A percentile compares a stretch with the other conserved stretches of the same genome.
Conservation (phyloP, 1,139 yeast genomes). For the Blastobotrys indianensis region DNA sequence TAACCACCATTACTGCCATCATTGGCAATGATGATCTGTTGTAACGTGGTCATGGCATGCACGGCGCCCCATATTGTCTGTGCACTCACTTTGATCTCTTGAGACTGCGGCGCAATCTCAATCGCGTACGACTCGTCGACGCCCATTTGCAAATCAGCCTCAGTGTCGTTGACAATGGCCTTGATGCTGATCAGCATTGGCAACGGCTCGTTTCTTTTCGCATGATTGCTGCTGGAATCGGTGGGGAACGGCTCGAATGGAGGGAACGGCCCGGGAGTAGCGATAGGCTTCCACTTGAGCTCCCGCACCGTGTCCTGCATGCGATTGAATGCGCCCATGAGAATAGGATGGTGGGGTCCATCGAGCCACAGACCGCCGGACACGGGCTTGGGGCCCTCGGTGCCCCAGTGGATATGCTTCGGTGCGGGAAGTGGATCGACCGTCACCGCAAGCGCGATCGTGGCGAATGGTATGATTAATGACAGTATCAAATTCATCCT, state of each 20-base stretch:
- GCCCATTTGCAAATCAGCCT: slow-evolving; percentile 37
- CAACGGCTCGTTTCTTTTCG: neutral
- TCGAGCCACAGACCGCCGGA: slow-evolving; percentile 14
- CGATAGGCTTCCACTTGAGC: slow-evolving; percentile 24
- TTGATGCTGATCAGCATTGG: slow-evolving; percentile 13
- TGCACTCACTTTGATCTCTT: slow-evolving; percentile 31
- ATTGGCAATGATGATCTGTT: slow-evolving; percentile 34
- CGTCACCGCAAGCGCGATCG: neutral
- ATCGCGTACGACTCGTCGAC: slow-evolving; percentile 41
- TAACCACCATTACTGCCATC: slow-evolving; percentile 26
- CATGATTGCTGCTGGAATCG: neutral
- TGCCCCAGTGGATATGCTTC: slow-evolving; percentile 22
- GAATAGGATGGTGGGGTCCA: slow-evolving; percentile 11
- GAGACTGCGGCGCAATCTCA: slow-evolving; percentile 16
- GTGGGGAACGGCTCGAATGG: slow-evolving; percentile 23
- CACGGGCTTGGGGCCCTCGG: slow-evolving; percentile 19
- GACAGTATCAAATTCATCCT: neutral
- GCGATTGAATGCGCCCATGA: slow-evolving; percentile 20
- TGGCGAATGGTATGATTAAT: slow-evolving; percentile 1
- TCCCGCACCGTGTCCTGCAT: slow-evolving; percentile 16
- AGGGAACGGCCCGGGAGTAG: slow-evolving; percentile 19
- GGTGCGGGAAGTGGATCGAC: slow-evolving; percentile 28
- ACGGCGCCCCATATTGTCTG: slow-evolving; percentile 43
- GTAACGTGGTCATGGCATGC: slow-evolving; percentile 41
- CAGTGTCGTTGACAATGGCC: slow-evolving; percentile 28